Base-by-base conservation (phyloP, 1,284 basidiomycete genomes). In the Ceratobasidium sp. region DNA sequence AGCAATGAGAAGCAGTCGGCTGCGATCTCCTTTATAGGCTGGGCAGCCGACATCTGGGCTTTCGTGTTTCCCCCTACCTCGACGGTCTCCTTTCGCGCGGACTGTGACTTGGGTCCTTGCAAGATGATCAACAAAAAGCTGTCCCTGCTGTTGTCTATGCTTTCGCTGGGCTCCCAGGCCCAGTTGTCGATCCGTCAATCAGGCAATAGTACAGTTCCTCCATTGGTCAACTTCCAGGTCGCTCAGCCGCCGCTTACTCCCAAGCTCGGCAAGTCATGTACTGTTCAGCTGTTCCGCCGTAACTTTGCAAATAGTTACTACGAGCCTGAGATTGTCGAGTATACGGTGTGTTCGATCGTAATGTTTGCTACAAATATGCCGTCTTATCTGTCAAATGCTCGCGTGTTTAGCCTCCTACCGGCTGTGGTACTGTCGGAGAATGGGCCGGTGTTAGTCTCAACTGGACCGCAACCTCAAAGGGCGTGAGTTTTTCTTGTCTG, bases 391-490 rank as follows among this genome's bases (percentile, higher is more conserved):
- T 7, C 11, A 13, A n/a, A 22, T 78, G 19, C n/a, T 2, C 29
- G 59, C 74, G 32, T 34, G n/a, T 9, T 71, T 91, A 92, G 40
- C 92, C 92, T 52, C 92, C 92, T 0, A 89, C 88, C 11, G 87
- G 90, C 79, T 94, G 92, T 82, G 92, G 92, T n/a, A 81, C 85
- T 5, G 83, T 87, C 34, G 92, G 92, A 3, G 88, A 90, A 17
- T 94, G 92, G 92, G 88, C 90, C n/a, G 92, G 88, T 0, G 86
- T 93, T 57, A 91, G 88, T 19, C 84, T 93, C 56, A 93, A 93
- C 81, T 89, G 92, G 80, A 92, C 92, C 1, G 91, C 90, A n/a
- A 91, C 91, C 7, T 91, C 89, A 52, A 92, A 92, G 76, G 92
- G 92, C 15, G 82, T 81, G 65, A 64, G 80, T 78, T 1, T 59